A percentile compares a stretch with the other conserved stretches of the same genome.
phyloP scores from a whole-genome alignment of 768 basidiomycete genomes.

The Tricholoma terreum region DNA sequence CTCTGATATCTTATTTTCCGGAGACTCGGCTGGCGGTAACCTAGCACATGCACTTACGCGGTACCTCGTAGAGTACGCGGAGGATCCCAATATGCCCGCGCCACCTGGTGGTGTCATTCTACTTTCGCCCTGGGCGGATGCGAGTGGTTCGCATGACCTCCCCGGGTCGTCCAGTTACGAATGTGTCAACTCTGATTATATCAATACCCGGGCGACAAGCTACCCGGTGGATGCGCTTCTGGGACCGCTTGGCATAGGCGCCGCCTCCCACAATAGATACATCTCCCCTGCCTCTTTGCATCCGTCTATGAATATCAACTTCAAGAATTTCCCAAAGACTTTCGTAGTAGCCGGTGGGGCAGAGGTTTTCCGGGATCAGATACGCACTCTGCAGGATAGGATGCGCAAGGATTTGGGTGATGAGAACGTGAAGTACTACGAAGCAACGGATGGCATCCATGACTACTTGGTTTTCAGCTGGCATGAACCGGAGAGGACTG shows the following conservation, averaged over 20 bases:
- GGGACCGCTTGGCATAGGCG: slow-evolving; percentile 45
- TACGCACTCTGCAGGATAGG: slow-evolving; percentile 40
- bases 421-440: slow-evolving; percentile 45
- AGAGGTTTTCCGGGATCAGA: slow-evolving; percentile 54
- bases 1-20: slow-evolving; percentile 58
- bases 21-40: slow-evolving; percentile 80
- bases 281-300: slow-evolving; percentile 56
- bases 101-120: slow-evolving; percentile 49
- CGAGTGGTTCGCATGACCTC: slow-evolving; percentile 37
- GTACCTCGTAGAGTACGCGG: slow-evolving; percentile 53
- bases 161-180: slow-evolving; percentile 36
- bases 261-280: slow-evolving; percentile 47
- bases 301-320: slow-evolving; percentile 34
- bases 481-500: slow-evolving; percentile 52
- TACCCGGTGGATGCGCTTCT: slow-evolving; percentile 42
- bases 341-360: slow-evolving; percentile 58
- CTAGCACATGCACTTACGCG: slow-evolving; percentile 61
- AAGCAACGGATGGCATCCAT: slow-evolving; percentile 51
- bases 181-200: slow-evolving; percentile 35
- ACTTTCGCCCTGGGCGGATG: slow-evolving; percentile 57
- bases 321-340: slow-evolving; percentile 57
- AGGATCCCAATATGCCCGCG: slow-evolving; percentile 29
- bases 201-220: slow-evolving; percentile 16
- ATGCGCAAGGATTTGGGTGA: slow-evolving; percentile 53
- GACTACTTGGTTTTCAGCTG: slow-evolving; percentile 49